Conservation (phyloP, 1,284 basidiomycete species). For the Malassezia caprae region DNA sequence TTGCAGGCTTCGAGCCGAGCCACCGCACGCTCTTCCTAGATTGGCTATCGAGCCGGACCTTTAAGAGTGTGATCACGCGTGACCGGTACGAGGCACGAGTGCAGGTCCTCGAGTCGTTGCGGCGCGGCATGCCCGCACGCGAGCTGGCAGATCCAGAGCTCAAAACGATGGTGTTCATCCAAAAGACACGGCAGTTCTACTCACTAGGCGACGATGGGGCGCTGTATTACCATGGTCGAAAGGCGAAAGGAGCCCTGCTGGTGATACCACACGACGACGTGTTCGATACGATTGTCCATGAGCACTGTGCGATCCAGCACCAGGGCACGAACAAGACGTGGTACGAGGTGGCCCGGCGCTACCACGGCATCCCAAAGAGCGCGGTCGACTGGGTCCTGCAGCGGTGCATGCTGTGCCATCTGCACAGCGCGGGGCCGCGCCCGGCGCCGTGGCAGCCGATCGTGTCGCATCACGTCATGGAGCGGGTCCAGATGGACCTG, state of each 20-base stretch:
- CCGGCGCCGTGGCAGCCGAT: neutral
- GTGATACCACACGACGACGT: slow-evolving; percentile 3
- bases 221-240: slow-evolving; percentile 6
- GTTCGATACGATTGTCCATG: slow-evolving; percentile 2
- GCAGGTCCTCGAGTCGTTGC: neutral
- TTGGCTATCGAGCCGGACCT: neutral
- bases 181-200: slow-evolving; percentile 7
- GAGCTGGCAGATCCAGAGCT: neutral
- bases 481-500: slow-evolving; percentile 10
- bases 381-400: slow-evolving; percentile 6
- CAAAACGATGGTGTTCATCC: neutral
- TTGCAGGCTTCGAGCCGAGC: neutral
- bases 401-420: slow-evolving; percentile 2
- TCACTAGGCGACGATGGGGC: neutral
- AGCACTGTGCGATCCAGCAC: slow-evolving; percentile 6
- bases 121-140: neutral
- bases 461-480: slow-evolving; percentile 1
- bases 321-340: slow-evolving; percentile 10
- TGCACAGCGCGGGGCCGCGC: neutral
- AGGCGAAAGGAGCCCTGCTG: neutral
- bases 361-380: slow-evolving; percentile 5
- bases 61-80: slow-evolving; percentile 2
- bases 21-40: neutral
- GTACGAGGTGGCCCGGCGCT: slow-evolving; percentile 1
- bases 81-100: neutral